Evolutionary conservation across 352 stramenopile species (phyloP).

Genomic region (Phytophthora meadii): DNA sequence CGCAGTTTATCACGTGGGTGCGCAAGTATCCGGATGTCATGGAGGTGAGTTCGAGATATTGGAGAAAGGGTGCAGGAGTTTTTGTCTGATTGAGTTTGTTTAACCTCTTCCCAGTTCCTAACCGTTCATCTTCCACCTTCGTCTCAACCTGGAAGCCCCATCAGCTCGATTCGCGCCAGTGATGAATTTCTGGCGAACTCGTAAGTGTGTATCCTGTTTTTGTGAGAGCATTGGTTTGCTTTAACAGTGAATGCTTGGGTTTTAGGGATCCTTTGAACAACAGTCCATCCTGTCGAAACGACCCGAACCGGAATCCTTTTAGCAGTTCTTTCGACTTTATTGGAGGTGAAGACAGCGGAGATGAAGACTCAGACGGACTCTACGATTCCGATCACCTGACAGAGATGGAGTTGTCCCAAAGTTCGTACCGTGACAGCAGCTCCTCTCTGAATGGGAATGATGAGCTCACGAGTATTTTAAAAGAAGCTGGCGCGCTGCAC

Average conservation of each 20-base stretch:
- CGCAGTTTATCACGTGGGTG: conserved; percentile 81
- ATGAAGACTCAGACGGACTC: conserved; percentile 72
- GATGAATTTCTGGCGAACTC: conserved; percentile 52
- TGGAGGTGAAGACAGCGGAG: conserved; percentile 80
- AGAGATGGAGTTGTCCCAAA: conserved; percentile 73
- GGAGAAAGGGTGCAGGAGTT: no score
- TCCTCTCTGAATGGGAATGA: conserved; percentile 42
- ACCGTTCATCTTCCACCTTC: conserved; percentile 54
- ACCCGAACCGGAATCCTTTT: conserved; percentile 47
- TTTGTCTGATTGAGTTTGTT: neutral
- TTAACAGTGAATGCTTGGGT: conserved; percentile 3
- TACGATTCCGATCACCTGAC: conserved; percentile 80
- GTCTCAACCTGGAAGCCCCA: conserved; percentile 39
- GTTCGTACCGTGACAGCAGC: conserved; percentile 50
- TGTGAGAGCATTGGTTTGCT: neutral
- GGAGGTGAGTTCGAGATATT: conserved; percentile 45
- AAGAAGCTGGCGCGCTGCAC: conserved; percentile 27
- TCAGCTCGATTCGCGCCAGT: conserved; percentile 38
- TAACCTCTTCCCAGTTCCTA: conserved; percentile 44
- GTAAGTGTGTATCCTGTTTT: conserved; percentile 32
- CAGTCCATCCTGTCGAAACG: conserved; percentile 70
- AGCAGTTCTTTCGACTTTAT: conserved; percentile 83
- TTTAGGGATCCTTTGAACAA: conserved; percentile 75
- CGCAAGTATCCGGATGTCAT: conserved; percentile 71
- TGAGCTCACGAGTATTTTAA: conserved; percentile 38